Conservation (phyloP, 345 rosid genomes). For the Carallia pectinifolia region DNA sequence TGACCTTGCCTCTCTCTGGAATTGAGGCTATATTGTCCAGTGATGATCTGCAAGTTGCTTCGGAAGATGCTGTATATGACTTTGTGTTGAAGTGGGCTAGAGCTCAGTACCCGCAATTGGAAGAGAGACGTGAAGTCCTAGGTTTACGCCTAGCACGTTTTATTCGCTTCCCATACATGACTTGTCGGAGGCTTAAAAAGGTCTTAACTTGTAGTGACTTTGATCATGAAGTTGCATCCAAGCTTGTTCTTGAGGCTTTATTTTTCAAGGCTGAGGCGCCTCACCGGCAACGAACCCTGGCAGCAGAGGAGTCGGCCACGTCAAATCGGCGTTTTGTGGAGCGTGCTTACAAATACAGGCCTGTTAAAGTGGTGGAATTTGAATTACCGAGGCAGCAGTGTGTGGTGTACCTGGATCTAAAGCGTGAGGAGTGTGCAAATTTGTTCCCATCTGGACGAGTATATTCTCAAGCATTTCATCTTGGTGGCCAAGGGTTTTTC, state of each 20-base stretch:
- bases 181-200: slow-evolving; percentile 92
- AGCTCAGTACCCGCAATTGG: slow-evolving; percentile 54
- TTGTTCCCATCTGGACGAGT: slow-evolving; percentile 87
- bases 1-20: slow-evolving; percentile 88
- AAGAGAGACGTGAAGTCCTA: slow-evolving; percentile 79
- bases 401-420: slow-evolving; percentile 89
- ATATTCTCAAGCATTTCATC: slow-evolving; percentile 97
- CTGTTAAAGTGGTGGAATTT: slow-evolving; percentile 94
- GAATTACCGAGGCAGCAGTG: slow-evolving; percentile 94
- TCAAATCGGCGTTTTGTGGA: slow-evolving; percentile 73
- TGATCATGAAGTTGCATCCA: slow-evolving; percentile 86
- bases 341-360: slow-evolving; percentile 96
- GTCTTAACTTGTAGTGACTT: slow-evolving; percentile 82
- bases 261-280: slow-evolving; percentile 99
- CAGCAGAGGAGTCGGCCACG: slow-evolving; percentile 72
- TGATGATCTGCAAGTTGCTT: slow-evolving; percentile 93
- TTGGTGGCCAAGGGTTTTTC: slow-evolving; percentile 99
- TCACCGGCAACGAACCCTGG: slow-evolving; percentile 75
- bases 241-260: slow-evolving; percentile 93
- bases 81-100: slow-evolving; percentile 92
- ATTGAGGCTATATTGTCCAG: slow-evolving; percentile 87
- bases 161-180: slow-evolving; percentile 95
- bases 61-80: slow-evolving; percentile 97
- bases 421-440: slow-evolving; percentile 80
- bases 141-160: slow-evolving; percentile 80